Percentiles rank a stretch among this genome's conserved stretches.
Conservation (phyloP, 768 basidiomycete genomes). For the Suillus tomentosus region DNA sequence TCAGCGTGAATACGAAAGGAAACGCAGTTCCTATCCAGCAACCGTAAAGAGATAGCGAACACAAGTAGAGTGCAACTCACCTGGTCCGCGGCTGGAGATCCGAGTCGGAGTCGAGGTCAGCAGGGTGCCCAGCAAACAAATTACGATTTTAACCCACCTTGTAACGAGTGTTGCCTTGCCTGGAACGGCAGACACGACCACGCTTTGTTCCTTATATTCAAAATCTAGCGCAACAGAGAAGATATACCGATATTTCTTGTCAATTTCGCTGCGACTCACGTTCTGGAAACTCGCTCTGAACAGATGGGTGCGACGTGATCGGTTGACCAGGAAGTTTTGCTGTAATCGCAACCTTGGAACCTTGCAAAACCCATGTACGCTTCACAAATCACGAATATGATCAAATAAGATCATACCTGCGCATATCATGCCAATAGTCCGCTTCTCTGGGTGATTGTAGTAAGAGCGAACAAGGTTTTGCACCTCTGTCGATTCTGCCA, state of each 20-base stretch:
- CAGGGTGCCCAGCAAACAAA: slow-evolving; percentile 4
- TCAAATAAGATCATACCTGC: slow-evolving; percentile 49
- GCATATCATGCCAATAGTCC: slow-evolving; percentile 81
- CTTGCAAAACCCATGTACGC: slow-evolving; percentile 34
- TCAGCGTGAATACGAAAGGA: slow-evolving; percentile 75
- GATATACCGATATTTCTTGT: neutral
- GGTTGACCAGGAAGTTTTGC: slow-evolving; percentile 61
- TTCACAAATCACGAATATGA: neutral
- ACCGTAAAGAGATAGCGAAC: neutral
- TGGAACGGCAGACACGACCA: slow-evolving; percentile 56
- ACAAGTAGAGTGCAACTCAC: slow-evolving; percentile 36
- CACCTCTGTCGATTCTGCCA: slow-evolving; percentile 58
- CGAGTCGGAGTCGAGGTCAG: neutral
- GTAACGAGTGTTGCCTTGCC: slow-evolving; percentile 62
- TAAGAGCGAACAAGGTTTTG: slow-evolving; percentile 65
- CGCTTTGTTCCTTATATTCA: slow-evolving; percentile 71
- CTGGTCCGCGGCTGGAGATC: slow-evolving; percentile 66
- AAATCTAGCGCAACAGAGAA: slow-evolving; percentile 47
- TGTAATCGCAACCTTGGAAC: slow-evolving; percentile 68
- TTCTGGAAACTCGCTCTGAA: slow-evolving; percentile 58
- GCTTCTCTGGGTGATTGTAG: slow-evolving; percentile 26
- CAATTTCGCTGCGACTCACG: slow-evolving; percentile 36
- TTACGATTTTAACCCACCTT: slow-evolving; percentile 47
- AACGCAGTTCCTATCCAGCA: slow-evolving; percentile 63
- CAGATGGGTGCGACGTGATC: slow-evolving; percentile 78